Base-by-base conservation (phyloP, 495 filamentous ascomycete genomes). In the Cercophora samala region DNA sequence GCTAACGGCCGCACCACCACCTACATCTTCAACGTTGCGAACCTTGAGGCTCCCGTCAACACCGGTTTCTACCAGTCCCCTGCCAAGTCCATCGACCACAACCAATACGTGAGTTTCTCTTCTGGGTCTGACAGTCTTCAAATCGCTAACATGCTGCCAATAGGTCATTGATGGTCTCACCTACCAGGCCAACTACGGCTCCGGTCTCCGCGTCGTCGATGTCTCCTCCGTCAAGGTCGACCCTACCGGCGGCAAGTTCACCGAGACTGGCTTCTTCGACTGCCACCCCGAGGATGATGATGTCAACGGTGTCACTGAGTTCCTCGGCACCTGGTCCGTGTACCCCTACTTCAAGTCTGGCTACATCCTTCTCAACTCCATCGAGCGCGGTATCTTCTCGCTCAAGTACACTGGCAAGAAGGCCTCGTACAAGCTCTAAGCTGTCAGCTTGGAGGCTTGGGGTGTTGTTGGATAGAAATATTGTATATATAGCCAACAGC, bases 131-230 rank as follows among this genome's bases (percentile, higher is more conserved):
- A 63, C n/a, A 29, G 26, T 29, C 4, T 29, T 11, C 15, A 19
- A 0, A 2, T 19, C 24, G 18, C 26, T 60, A 60, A 60, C 58
- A 19, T 19, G n/a, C 26, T 21, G 5, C 19, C 6, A 15, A 66
- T 13, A 67, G 66, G 66, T 88, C 69, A 72, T 78, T 71, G 72
- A 86, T 51, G 84, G 83, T 24, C 74, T 80, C 53, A 70, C 73
- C 4, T 88, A 85, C 75, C 86, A 88, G 74, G 81, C 79, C 65
- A 86, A 87, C 75, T 88, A 88, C 76, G 84, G 80, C 29, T 77
- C 84, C 46, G 86, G 86, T 9, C 80, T 88, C 61, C 77, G 85
- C 64, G 77, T 88, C 61, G 74, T 86, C 22, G 86, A 88, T 70
- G 81, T 87, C 58, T 77, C 79, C 9, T 79, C 77, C 54, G 83